Base-by-base conservation (phyloP, 140 eudicot species). In the Flaveria floridana region DNA sequence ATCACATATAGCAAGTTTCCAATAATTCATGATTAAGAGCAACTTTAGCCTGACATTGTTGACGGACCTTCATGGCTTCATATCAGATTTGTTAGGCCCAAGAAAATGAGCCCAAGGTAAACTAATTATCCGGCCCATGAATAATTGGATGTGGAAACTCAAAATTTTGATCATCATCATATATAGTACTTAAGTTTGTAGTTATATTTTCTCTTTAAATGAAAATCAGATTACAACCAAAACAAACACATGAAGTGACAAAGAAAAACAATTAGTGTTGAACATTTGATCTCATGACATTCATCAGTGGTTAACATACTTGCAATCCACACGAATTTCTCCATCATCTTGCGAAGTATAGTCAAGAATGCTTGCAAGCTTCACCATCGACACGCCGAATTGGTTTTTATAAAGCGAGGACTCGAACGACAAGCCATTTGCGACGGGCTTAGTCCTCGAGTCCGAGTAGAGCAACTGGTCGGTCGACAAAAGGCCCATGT, bases 321-420 rank as follows among this genome's bases (percentile, higher is more conserved):
- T 82, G 89, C 98, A 89, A 3, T 86, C 76, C 61, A 73, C 79
- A 51, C 93, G 89, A 68, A 93, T 74, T 69, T 93, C 93, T 8
- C 86, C 95, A 4, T 78, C 80, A 2, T 86, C 84, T 16, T 72
- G 85, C 0, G 82, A 71, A 5, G 37, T 34, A 12, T 64, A 70
- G 50, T 82, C 91, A 26, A 80, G 79, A 79, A 92, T 87, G 30
- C 85, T 86, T 2, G 93, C 89, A 55, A 93, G 96, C 78, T 88
- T 90, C 18, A 85, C 85, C 97, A 94, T 94, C 2, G 99, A 82
- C 12, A 81, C 89, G 0, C 91, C 86, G 57, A 94, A 94, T 81
- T 88, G 92, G 66, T 77, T 73, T 41, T 52, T 56, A 72, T 88
- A 94, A 26, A 78, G 47, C 0, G 55, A 18, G 15, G 89, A 44